Percentiles rank a stretch among this genome's conserved stretches.
Evolutionary conservation across 2,329 filamentous ascomycete genomes (phyloP).

Genomic region (Grosmannia clavigera): DNA sequence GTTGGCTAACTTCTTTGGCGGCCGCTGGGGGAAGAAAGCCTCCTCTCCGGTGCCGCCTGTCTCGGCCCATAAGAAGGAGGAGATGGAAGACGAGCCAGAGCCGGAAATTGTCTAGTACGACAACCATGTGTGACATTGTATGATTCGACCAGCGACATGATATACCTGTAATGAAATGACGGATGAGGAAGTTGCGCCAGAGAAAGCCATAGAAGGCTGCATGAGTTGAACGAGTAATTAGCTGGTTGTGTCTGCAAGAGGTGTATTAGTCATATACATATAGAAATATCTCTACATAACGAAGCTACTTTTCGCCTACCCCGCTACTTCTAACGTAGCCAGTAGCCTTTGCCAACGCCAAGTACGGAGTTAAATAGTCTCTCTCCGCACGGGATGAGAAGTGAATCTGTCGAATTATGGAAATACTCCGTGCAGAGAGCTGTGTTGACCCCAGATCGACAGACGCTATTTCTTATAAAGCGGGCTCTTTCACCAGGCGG

Average conservation of each 20-base stretch:
- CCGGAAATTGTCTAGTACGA: not conserved
- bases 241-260: not conserved
- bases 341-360: no score
- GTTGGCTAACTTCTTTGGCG: not conserved
- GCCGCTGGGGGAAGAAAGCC: not conserved
- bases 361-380: no score
- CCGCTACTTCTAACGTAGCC: no score
- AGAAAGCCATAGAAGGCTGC: not conserved
- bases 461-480: no score
- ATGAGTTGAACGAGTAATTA: not conserved
- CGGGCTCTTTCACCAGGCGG: no score
- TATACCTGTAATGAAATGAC: not conserved
- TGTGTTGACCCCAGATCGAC: no score
- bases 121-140: not conserved
- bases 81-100: not conserved
- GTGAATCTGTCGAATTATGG: no score
- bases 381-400: no score
- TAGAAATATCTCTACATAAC: no score
- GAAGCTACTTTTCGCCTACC: no score
- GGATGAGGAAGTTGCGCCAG: not conserved
- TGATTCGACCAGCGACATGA: not conserved
- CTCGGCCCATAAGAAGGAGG: not conserved
- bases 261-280: not conserved
- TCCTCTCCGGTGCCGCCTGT: not conserved
- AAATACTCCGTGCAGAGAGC: no score